Percentiles rank a stretch among this genome's conserved stretches.
Evolutionary conservation across 2,329 filamentous ascomycete species (phyloP).

Genomic region (Epichloe brachyelytri): DNA sequence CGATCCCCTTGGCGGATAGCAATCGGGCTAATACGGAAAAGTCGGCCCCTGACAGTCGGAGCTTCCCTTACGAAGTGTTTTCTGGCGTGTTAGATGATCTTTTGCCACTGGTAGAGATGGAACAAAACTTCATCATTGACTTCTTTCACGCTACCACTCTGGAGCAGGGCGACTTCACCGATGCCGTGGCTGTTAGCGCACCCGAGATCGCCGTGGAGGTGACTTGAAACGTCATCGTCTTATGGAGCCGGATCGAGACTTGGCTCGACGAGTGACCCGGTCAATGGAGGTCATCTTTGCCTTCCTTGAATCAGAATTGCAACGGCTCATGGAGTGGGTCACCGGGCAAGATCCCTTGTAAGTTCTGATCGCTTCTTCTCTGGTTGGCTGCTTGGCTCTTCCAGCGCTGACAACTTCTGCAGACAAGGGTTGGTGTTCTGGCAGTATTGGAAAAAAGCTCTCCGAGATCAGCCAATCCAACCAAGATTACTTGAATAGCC

Average conservation of each 20-base stretch:
- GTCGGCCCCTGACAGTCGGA: conserved; percentile 44
- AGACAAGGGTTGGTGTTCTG: conserved; percentile 81
- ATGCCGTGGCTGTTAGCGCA: conserved; percentile 53
- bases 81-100: conserved; percentile 68
- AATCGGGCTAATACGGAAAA: conserved; percentile 40
- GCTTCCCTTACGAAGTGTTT: conserved; percentile 72
- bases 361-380: conserved; percentile 27
- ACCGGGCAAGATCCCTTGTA: conserved; percentile 69
- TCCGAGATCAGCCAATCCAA: conserved; percentile 75
- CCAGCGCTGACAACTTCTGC: conserved; percentile 7
- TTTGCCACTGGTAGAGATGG: conserved; percentile 71
- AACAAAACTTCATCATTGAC: conserved; percentile 95
- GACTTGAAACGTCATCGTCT: conserved; percentile 63
- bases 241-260: conserved; percentile 77
- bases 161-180: conserved; percentile 69
- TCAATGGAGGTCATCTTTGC: conserved; percentile 82
- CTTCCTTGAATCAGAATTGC: conserved; percentile 67
- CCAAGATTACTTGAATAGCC: conserved; percentile 76
- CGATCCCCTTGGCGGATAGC: conserved; percentile 51
- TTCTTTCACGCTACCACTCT: conserved; percentile 92
- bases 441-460: conserved; percentile 67
- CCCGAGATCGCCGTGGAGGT: conserved; percentile 55
- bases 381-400: background rate
- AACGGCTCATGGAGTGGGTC: conserved; percentile 73
- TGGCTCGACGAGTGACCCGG: conserved; percentile 73